A percentile compares a stretch with the other conserved stretches of the same genome.
These are phyloP conservation scores for Leccinum pellstonianum DNA, from an alignment of 768 basidiomycete genomes.

Conservation along the genomic window DNA sequence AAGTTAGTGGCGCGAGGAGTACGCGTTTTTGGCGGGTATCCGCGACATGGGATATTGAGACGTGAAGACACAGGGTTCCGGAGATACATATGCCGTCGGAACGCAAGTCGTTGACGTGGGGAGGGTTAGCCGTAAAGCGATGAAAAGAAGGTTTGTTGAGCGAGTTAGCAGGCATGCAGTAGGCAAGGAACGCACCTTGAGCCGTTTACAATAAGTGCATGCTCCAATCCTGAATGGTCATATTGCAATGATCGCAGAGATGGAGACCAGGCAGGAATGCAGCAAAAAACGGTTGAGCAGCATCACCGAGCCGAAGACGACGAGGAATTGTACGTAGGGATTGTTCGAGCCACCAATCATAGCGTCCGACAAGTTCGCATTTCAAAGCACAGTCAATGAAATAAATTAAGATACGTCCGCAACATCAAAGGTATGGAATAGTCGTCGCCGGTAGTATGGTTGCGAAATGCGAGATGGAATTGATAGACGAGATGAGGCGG, in stretches of 20 bases:
- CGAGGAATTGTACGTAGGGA: neutral
- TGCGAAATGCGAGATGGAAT: neutral
- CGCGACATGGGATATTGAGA: slow-evolving; percentile 13
- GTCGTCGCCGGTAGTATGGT: slow-evolving; percentile 4
- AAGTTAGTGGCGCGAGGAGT: slow-evolving; percentile 4
- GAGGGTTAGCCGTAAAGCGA: slow-evolving; percentile 15
- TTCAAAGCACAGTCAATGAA: slow-evolving; percentile 2
- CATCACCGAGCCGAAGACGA: slow-evolving; percentile 17
- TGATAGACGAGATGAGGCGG: slow-evolving; percentile 9
- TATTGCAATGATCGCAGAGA: slow-evolving; percentile 7
- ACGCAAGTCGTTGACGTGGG: neutral
- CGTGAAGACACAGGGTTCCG: slow-evolving; percentile 16
- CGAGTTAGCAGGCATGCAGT: slow-evolving; percentile 2
- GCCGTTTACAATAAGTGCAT: slow-evolving; percentile 83
- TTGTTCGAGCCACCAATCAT: neutral
- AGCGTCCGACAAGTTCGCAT: slow-evolving; percentile 5
- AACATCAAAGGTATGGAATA: neutral
- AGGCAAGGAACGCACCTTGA: slow-evolving; percentile 59
- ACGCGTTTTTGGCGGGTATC: neutral
- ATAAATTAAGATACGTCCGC: neutral
- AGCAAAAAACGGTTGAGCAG: slow-evolving; percentile 6
- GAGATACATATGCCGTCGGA: slow-evolving; percentile 19
- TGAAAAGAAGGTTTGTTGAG: slow-evolving; percentile 21
- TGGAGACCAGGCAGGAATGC: slow-evolving; percentile 4
- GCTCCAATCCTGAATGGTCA: slow-evolving; percentile 62